Evolutionary conservation across 108 stramenopile species (phyloP).

Genomic region (Nitzschia sp.): DNA sequence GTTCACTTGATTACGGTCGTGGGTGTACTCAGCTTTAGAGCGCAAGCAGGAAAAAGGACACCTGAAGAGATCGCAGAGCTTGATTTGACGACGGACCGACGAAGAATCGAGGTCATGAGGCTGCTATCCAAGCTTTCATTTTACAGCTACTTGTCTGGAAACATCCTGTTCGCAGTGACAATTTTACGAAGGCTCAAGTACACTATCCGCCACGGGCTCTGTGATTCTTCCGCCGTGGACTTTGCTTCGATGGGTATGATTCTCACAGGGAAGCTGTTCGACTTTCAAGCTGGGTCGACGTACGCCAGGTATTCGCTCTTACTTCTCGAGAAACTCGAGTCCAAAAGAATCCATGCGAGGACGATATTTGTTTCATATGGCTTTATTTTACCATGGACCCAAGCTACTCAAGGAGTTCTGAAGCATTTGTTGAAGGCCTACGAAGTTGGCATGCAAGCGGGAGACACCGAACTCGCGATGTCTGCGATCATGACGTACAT

Average conservation of each 20-base stretch:
- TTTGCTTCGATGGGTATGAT: constrained; percentile 5
- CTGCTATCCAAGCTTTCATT: constrained; percentile 10
- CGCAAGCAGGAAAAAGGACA: background rate
- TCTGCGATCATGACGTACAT: background rate
- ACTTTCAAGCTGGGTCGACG: constrained; percentile 4
- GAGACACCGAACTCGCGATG: constrained; percentile 11
- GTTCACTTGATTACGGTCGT: background rate
- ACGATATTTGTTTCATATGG: background rate
- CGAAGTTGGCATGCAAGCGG: constrained; percentile 22
- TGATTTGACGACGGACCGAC: constrained; percentile 17
- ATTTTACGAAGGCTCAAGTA: constrained; percentile 9
- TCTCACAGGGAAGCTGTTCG: background rate
- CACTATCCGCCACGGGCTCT: constrained; percentile 17
- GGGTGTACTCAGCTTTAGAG: constrained; percentile 5
- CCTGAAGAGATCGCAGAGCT: background rate
- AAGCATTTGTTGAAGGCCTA: constrained; percentile 23
- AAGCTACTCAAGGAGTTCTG: constrained; percentile 1
- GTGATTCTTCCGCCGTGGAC: constrained; percentile 8
- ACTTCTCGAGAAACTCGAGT: background rate
- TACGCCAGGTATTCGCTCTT: background rate
- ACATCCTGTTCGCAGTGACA: constrained; percentile 1
- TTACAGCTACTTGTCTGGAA: constrained; percentile 11
- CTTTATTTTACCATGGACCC: constrained; percentile 16
- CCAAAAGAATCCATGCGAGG: background rate
- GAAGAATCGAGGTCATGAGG: constrained; percentile 4